Base-by-base conservation (phyloP, 1,284 basidiomycete genomes). In the Trichosporon sp. region DNA sequence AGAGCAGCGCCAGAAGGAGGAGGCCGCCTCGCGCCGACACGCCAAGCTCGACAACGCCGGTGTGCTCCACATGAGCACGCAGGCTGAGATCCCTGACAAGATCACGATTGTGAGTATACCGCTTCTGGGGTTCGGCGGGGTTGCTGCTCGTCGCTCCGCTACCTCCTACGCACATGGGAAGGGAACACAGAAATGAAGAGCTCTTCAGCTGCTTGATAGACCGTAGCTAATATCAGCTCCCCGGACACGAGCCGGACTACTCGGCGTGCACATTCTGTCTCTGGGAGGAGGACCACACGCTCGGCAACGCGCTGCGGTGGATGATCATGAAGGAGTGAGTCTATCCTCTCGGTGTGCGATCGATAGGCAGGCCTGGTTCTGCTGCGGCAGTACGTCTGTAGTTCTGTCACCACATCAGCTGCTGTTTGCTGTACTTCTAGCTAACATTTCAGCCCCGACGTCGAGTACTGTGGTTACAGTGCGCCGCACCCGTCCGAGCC, bases 291-390 rank as follows among this genome's bases (percentile, higher is more conserved):
- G 92, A 94, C 7, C 96, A 98, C 85, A 98, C 96, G 0, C 89
- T 98, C 35, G 96, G 96, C 16, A 99, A 99, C 79, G 89, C 94
- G 0, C 86, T 99, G 65, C 86, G 96, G 69, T 99, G 94, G 93
- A 98, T 98, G 91, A 85, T 98, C 73, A 98, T 98, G 96, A 98
- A 98, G 86, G 96, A 99, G 96, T 98, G 81, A 80, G 21, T 66
- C 8, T 16, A 2, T 4, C 31, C 38, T 8, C 11, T 3, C 6
- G 21, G 16, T 46, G 32, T 4, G 4, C 12, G 4, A 10, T 2
- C 54, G 26, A 32, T 5, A 2, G 19, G 21, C 54, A 10, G 54
- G 5, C 19, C 26, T 11, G 19, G 21, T 8, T 4, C 26, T 21
- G 6, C 3, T 6, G 19, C 10, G 21, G 19, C 54, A 12, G 35